phyloP scores from a whole-genome alignment of 106 monocot genomes.

The Iris macrosiphon region DNA sequence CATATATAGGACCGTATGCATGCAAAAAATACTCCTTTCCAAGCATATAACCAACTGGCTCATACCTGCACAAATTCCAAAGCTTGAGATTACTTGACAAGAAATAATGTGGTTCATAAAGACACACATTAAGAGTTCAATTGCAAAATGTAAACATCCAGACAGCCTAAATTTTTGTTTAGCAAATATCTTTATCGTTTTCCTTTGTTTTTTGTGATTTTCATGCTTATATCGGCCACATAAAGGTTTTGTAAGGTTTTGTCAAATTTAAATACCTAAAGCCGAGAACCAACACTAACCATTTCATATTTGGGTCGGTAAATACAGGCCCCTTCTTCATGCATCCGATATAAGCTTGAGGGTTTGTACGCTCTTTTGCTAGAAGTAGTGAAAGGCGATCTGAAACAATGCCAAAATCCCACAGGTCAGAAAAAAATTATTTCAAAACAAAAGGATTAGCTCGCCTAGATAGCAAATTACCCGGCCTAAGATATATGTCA shows the following conservation, averaged over 20 bases:
- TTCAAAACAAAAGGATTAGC: not conserved
- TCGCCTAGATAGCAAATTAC: slow-evolving; percentile 19
- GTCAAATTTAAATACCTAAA: too few species aligned
- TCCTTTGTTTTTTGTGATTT: too few species aligned
- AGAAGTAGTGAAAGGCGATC: slow-evolving; percentile 76
- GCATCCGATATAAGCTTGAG: slow-evolving; percentile 83
- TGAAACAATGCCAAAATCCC: slow-evolving; percentile 10
- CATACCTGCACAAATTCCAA: slow-evolving; percentile 46
- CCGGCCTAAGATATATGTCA: slow-evolving; percentile 89
- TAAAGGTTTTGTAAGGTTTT: too few species aligned
- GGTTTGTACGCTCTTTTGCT: slow-evolving; percentile 52
- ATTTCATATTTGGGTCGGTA: slow-evolving; percentile 76
- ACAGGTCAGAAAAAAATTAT: not conserved
- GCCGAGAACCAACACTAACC: slow-evolving; percentile 31
- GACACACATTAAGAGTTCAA: too few species aligned
- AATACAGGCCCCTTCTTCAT: slow-evolving; percentile 94
- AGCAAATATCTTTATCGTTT: not conserved
- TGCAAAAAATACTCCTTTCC: slow-evolving; percentile 86
- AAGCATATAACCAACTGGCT: slow-evolving; percentile 52
- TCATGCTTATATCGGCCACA: too few species aligned
- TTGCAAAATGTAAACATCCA: too few species aligned
- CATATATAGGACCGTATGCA: slow-evolving; percentile 92
- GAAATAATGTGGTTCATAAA: too few species aligned
- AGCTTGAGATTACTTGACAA: too few species aligned
- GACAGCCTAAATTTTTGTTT: too few species aligned